Base-by-base conservation (phyloP, 2,329 filamentous ascomycete genomes). In the Colletotrichum tropicale region DNA sequence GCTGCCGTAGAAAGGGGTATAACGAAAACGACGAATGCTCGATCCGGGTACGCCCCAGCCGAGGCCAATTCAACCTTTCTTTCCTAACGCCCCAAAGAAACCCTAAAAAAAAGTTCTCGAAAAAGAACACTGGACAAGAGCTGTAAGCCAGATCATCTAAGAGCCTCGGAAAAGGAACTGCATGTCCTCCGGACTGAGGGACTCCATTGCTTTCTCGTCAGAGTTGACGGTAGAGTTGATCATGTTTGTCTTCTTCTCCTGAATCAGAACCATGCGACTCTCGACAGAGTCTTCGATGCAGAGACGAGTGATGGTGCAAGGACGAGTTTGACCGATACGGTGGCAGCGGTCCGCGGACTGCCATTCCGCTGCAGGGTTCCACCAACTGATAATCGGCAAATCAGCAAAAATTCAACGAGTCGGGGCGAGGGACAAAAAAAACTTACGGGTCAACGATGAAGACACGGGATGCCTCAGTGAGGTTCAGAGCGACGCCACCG, bases 281-380 rank as follows among this genome's bases (percentile, higher is more conserved):
- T 99, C 97, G 32, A 99, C 96, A 2, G 95, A 98, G 83, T 99
- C 97, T 83, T 99, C 96, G 77, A 99, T 98, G 82, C 96, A 98
- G 13, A 99, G 91, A 32, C 97, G 93, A 2, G 96, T 98, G 80
- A 99, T 98, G 43, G 95, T 95, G 83, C 97, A 98, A 32, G 96
- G 96, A 9, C 97, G 94, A 62, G 93, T 95, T 87, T 99, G 97
- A 36, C 97, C 97, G 79, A 98, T 99, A 71, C 97, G 96, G 85
- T 98, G 97, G 82, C 94, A 96, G 78, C 95, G 91, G 83, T 99
- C 97, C 4, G 97, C 97, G 77, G 94, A 97, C 86, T 99, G 97
- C 97, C 97, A 99, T 86, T 99, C 97, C 0, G 96, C 96, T n/a
- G 96, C 96, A n/a, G 97, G 97, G 80, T 98, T 98, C 97, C 97